Base-by-base conservation (phyloP, 1,284 basidiomycete genomes). In the Pseudozyma hubeiensis region DNA sequence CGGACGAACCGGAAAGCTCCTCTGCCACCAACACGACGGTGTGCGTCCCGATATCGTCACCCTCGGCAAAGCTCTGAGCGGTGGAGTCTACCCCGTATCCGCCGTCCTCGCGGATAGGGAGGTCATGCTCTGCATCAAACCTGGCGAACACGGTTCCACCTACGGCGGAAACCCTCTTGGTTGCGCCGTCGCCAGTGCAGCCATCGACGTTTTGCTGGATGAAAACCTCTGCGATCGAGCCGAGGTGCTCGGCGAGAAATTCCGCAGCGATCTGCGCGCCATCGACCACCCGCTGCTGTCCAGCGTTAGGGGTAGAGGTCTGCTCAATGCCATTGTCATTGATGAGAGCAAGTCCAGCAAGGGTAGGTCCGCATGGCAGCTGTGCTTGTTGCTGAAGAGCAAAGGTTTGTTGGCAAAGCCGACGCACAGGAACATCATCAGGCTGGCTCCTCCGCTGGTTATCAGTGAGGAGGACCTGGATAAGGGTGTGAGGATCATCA, bases 101-200 rank as follows among this genome's bases (percentile, higher is more conserved):
- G 93, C 93, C 14, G 95, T 98, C 11, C 88, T 99, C 33, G 92
- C 94, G 7, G 90, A 94, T 85, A 89, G 90, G 70, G 91, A 93
- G 34, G 86, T 99, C 69, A 97, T 99, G 94, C 90, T 95, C 33
- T 93, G 91, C 86, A 96, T 99, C 84, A 88, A 91, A 72, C 94
- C 96, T n/a, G 95, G 96, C 67, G 94, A 97, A 86, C 97, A 98
- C 81, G 94, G 95, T n/a, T 93, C 91, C 78, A 98, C 96, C 0
- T 83, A 81, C 62, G 78, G 53, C 59, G 93, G 93, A 41, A 98
- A 98, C 85, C 97, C 97, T 0, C 88, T 99, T 35, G 97, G 92
- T 10, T 97, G 93, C 78, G 96, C 97, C 17, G 93, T 97, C 11
- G 93, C 95, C 33, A 92, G 92, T 84, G 92, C 94, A 1, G 94